A percentile compares a stretch with the other conserved stretches of the same genome.
Conservation (phyloP, 2,329 filamentous ascomycete species). For the Didymella lethalis region DNA sequence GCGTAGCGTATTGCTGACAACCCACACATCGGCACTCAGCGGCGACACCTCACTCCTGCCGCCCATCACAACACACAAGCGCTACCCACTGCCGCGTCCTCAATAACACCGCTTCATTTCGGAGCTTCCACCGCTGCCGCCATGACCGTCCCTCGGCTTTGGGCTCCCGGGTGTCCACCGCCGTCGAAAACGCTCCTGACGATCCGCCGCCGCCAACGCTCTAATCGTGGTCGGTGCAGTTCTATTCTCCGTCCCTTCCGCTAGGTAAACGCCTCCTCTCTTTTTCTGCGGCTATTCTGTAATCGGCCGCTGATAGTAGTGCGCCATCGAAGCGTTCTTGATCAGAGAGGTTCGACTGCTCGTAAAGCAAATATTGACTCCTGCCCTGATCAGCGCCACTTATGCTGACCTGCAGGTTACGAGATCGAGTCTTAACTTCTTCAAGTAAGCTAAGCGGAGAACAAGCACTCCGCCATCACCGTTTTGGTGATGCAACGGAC, state of each 20-base stretch:
- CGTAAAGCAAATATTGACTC: constrained; percentile 22
- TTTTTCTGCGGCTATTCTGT: constrained; percentile 12
- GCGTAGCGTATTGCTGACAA: constrained; percentile 13
- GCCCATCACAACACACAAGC: constrained; percentile 22
- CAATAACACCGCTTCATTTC: constrained; percentile 21
- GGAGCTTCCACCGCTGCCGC: constrained; percentile 22
- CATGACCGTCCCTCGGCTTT: constrained; percentile 10
- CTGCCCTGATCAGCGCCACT: constrained; percentile 25
- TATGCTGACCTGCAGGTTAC: constrained; percentile 38
- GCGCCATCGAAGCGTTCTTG: constrained; percentile 12
- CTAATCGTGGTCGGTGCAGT: constrained; percentile 4
- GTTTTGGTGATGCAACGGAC: constrained; percentile 10
- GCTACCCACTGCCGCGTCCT: constrained; percentile 21
- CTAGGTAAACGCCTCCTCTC: background rate
- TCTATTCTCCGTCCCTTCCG: constrained; percentile 3
- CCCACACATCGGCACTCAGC: constrained; percentile 6
- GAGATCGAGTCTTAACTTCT: constrained; percentile 23
- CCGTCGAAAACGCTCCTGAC: constrained; percentile 19
- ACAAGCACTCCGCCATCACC: constrained; percentile 27
- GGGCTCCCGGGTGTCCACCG: constrained; percentile 5
- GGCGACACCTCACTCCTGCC: constrained; percentile 23
- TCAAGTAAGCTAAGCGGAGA: constrained; percentile 27
- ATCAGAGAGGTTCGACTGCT: constrained; percentile 12
- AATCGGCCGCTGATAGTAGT: constrained; percentile 26
- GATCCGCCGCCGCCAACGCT: constrained; percentile 17